Conservation (phyloP, 1,284 basidiomycete species). For the Sanghuangporus baumii region DNA sequence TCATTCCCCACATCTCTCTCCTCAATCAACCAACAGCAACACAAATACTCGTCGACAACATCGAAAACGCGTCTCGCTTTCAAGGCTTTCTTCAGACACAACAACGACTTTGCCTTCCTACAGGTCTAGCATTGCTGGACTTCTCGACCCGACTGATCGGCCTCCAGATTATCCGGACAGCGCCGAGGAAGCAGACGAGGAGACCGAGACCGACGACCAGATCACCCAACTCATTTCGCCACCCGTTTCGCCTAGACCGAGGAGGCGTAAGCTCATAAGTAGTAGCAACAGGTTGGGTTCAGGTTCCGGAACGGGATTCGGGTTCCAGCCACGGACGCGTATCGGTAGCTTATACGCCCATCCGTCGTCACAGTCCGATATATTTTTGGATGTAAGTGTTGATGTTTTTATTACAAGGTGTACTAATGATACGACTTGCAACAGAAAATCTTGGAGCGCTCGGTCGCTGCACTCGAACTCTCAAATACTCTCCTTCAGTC, state of each 20-base stretch:
- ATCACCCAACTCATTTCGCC: slow-evolving; percentile 16
- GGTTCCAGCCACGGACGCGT: slow-evolving; percentile 8
- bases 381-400: slow-evolving; percentile 19
- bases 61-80: slow-evolving; percentile 49
- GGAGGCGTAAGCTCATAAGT: slow-evolving; percentile 21
- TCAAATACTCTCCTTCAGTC: slow-evolving; percentile 71
- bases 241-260: slow-evolving; percentile 17
- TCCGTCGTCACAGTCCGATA: slow-evolving; percentile 25
- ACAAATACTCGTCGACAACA: slow-evolving; percentile 26
- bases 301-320: neutral
- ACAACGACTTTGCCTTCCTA: slow-evolving; percentile 64
- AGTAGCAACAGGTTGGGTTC: too few species aligned
- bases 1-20: slow-evolving; percentile 1
- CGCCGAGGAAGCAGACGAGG: slow-evolving; percentile 69
- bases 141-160: slow-evolving; percentile 39
- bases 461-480: slow-evolving; percentile 76
- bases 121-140: slow-evolving; percentile 30
- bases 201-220: slow-evolving; percentile 55
- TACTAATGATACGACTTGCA: slow-evolving; percentile 31
- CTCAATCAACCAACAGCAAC: neutral
- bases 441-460: slow-evolving; percentile 70
- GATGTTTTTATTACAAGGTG: slow-evolving; percentile 5
- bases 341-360: slow-evolving; percentile 20
- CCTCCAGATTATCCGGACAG: slow-evolving; percentile 74
- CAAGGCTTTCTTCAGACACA: slow-evolving; percentile 64